These are phyloP conservation scores for Corylus heterophylla DNA, from an alignment of 306 rosid genomes.

Conservation along the genomic window DNA sequence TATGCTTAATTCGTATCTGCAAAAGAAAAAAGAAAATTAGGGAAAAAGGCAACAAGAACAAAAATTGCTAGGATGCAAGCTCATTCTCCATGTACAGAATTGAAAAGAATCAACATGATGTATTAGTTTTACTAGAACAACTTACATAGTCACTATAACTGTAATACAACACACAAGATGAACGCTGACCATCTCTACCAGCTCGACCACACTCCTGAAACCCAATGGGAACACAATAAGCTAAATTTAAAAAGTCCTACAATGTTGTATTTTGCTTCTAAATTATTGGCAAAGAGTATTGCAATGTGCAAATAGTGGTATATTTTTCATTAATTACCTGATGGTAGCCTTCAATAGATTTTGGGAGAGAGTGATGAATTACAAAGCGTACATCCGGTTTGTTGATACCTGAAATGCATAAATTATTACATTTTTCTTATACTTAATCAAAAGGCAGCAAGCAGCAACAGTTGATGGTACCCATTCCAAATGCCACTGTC, in stretches of 20 bases:
- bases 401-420: conserved; percentile 80
- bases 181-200: conserved; percentile 94
- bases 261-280: background rate
- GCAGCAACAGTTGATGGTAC: conserved; percentile 48
- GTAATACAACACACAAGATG: conserved; percentile 90
- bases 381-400: conserved; percentile 98
- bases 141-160: conserved; percentile 92
- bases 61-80: conserved; percentile 1
- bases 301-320: background rate
- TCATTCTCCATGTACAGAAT: conserved; percentile 6
- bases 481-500: conserved; percentile 99
- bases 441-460: conserved; percentile 28
- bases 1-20: conserved; percentile 89
- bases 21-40: conserved; percentile 26
- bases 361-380: conserved; percentile 96
- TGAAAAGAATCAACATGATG: conserved; percentile 20
- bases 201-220: conserved; percentile 99
- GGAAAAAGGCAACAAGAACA: conserved; percentile 18
- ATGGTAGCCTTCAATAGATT: conserved; percentile 97
- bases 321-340: conserved; percentile 52
- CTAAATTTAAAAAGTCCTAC: background rate
- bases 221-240: conserved; percentile 27
- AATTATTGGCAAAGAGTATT: conserved; percentile 4
- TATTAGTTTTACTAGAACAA: conserved; percentile 18
- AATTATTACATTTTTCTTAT: conserved; percentile 28